Evolutionary conservation across 2,329 filamentous ascomycete genomes (phyloP), one percentile per base, ranked within the genome.

Genomic region (Anisogramma anomala): DNA sequence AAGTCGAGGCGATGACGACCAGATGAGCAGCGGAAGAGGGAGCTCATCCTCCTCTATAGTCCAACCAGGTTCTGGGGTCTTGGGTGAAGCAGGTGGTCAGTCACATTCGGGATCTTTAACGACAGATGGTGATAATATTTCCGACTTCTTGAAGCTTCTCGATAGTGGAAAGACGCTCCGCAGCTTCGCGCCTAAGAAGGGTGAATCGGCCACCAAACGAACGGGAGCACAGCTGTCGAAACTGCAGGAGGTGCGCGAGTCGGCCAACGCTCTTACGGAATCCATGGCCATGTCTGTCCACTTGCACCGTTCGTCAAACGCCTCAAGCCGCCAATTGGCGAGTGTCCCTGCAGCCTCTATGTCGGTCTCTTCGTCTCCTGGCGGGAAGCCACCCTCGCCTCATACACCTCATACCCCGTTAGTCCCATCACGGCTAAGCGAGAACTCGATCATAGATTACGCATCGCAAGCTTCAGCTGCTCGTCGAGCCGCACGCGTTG

Each of bases 361-460:
- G 49, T 95, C 88, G 3, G 80, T 81, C 9, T 89, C 85, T 1
- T 89, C 87, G 1, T 95, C 88, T 8, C 88, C 88, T 1, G 85
- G 83, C 1, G 85, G 83, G 42, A 94, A 94, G 53, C 85, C 87
- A 0, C 74, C 93, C 14, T 94, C 86, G 3, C 87, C 84, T 8
- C 86, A 89, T 55, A 94, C 85, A 0, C 86, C 88, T 1, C 88
- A 96, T 55, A 94, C 87, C 0, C 91, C 91, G 3, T 87, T 88
- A 9, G 86, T 96, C 20, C 89, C 89, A 15, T 95, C 88, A 6
- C 76, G 91, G n/a, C 66, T 98, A 17, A 94, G 86, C 55, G 86
- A 91, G 48, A 88, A 93, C 55, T 91, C 84, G 38, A 85, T 91
- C 46, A 78, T 79, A 32, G 82, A 85, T 49, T 82, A 86, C 53